phyloP scores from a whole-genome alignment of 2,329 filamentous ascomycete genomes.

The Trematosphaeria pertusa region DNA sequence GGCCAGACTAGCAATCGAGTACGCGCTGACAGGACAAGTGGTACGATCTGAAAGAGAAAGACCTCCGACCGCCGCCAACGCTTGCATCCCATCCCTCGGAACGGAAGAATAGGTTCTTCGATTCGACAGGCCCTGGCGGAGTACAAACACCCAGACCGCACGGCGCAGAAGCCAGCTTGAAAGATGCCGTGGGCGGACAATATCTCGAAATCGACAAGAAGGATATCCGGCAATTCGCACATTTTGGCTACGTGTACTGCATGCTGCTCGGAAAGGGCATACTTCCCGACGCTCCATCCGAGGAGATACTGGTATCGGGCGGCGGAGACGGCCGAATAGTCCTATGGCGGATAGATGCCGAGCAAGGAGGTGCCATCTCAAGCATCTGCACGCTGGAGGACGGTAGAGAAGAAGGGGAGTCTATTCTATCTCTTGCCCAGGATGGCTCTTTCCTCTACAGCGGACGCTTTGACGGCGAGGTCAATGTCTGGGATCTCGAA shows the following conservation, averaged over 20 bases:
- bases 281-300: slow-evolving; percentile 71
- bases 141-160: slow-evolving; percentile 76
- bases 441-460: slow-evolving; percentile 94
- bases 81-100: slow-evolving; percentile 75
- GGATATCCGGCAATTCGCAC: slow-evolving; percentile 86
- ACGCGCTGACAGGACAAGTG: slow-evolving; percentile 63
- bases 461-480: slow-evolving; percentile 83
- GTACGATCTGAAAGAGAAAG: slow-evolving; percentile 75
- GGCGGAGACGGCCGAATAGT: slow-evolving; percentile 95
- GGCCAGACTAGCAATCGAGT: too few species aligned
- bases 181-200: slow-evolving; percentile 64
- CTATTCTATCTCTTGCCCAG: slow-evolving; percentile 78
- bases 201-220: slow-evolving; percentile 82
- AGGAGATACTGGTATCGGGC: slow-evolving; percentile 85
- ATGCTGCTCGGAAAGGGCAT: slow-evolving; percentile 86
- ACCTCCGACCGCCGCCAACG: slow-evolving; percentile 65
- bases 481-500: slow-evolving; percentile 97
- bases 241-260: slow-evolving; percentile 95
- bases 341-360: slow-evolving; percentile 78
- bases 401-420: slow-evolving; percentile 62
- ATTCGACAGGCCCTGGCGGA: slow-evolving; percentile 86
- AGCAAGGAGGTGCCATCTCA: slow-evolving; percentile 67
- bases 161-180: slow-evolving; percentile 58
- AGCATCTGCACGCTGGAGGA: slow-evolving; percentile 73
- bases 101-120: slow-evolving; percentile 88